These are phyloP conservation scores for Eutrema japonicum DNA, from an alignment of 345 rosid genomes.

Conservation along the genomic window DNA sequence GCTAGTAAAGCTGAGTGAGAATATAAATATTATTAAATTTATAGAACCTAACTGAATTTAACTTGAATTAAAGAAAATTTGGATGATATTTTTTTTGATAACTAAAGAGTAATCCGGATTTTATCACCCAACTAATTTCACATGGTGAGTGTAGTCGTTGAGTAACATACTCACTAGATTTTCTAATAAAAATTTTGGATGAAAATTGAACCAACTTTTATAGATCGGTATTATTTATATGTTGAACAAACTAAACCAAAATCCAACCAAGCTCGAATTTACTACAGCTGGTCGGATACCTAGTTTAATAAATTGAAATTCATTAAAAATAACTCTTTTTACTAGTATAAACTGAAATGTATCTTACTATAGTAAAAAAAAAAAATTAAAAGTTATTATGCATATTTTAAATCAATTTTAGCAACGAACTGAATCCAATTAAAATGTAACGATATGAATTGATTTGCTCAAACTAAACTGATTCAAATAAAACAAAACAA, in stretches of 20 bases:
- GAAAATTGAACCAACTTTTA: not conserved
- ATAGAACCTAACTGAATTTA: not conserved
- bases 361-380: not conserved
- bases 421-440: not conserved
- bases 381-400: not conserved
- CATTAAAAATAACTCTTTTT: not conserved
- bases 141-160: too few species aligned
- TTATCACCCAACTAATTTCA: too few species aligned
- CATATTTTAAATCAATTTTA: not conserved
- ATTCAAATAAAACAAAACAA: not conserved
- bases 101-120: too few species aligned
- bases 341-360: not conserved
- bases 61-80: not conserved
- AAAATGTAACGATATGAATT: not conserved
- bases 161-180: too few species aligned
- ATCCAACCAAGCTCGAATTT: not conserved
- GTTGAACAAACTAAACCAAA: not conserved
- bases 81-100: not conserved
- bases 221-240: not conserved
- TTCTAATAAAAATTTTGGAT: not conserved
- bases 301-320: not conserved
- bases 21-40: not conserved
- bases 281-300: not conserved
- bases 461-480: not conserved
- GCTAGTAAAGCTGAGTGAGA: not conserved